A percentile compares a stretch with the other conserved stretches of the same genome.
Conservation (phyloP, 768 basidiomycete genomes). For the Dendrothele bispora region DNA sequence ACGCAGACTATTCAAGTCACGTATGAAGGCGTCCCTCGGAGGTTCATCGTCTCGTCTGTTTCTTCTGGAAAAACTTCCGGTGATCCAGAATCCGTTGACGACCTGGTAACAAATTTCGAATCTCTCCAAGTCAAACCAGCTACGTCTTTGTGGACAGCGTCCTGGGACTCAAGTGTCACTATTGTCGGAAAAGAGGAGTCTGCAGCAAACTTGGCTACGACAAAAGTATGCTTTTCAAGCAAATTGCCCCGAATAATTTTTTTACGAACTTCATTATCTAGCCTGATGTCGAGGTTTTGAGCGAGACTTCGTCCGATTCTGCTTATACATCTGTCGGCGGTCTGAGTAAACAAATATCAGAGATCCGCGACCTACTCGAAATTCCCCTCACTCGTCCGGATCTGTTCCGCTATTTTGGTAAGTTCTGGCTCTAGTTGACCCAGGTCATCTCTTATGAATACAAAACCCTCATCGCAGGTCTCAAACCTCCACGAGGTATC, state of each 20-base stretch:
- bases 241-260: conserved; percentile 7
- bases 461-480: conserved; percentile 38
- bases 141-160: conserved; percentile 55
- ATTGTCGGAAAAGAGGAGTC: conserved; percentile 35
- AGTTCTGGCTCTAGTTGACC: conserved; percentile 14
- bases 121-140: conserved; percentile 42
- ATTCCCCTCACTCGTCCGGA: conserved; percentile 83
- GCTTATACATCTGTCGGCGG: conserved; percentile 90
- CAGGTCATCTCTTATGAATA: neutral
- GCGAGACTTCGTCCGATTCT: conserved; percentile 40
- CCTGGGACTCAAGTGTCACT: conserved; percentile 66
- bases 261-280: conserved; percentile 22
- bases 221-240: conserved; percentile 5
- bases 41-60: conserved; percentile 55
- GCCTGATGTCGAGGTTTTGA: conserved; percentile 48
- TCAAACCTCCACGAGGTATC: conserved; percentile 97
- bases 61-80: conserved; percentile 25
- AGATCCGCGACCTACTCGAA: conserved; percentile 84
- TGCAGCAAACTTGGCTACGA: conserved; percentile 10
- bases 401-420: conserved; percentile 75
- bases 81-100: conserved; percentile 10
- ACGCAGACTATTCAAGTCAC: conserved; percentile 59
- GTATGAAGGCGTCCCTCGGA: conserved; percentile 61
- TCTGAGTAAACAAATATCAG: conserved; percentile 80
- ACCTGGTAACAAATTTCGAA: conserved; percentile 41